Percentiles rank a stretch among this genome's conserved stretches.
Conservation (phyloP, 805 yeast species). For the Isabelozyma gotoi region DNA sequence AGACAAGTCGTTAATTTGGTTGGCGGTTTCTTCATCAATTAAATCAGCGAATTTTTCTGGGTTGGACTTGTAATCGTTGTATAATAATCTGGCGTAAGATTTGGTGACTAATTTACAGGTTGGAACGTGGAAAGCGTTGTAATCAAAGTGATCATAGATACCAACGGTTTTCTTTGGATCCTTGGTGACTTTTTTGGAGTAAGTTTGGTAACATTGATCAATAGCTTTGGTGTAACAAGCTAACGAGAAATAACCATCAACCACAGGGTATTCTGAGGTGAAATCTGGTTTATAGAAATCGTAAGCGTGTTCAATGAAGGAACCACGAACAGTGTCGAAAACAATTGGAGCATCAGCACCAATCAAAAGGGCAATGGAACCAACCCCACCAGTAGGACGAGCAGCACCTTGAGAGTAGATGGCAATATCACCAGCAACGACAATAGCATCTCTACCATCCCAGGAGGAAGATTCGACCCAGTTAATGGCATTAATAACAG, state of each 20-base stretch:
- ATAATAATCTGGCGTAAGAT: conserved; percentile 87
- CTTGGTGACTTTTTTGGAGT: conserved; percentile 67
- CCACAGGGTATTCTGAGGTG: conserved; percentile 93
- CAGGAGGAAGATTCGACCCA: conserved; percentile 95
- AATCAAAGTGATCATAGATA: conserved; percentile 72
- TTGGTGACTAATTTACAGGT: conserved; percentile 93
- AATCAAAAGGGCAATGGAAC: conserved; percentile 88
- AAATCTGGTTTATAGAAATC: conserved; percentile 98
- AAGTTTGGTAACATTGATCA: conserved; percentile 80
- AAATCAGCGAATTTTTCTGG: conserved; percentile 53
- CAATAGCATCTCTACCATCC: conserved; percentile 98
- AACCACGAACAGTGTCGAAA: conserved; percentile 84
- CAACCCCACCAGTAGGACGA: conserved; percentile 99
- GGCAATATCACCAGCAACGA: conserved; percentile 97
- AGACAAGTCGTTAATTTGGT: conserved; percentile 50
- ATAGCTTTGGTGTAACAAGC: conserved; percentile 92
- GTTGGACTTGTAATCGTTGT: conserved; percentile 79
- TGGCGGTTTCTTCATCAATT: conserved; percentile 50
- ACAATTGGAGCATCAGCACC: conserved; percentile 98
- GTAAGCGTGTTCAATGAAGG: conserved; percentile 94
- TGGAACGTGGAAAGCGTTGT: conserved; percentile 96
- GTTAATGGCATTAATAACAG: conserved; percentile 88
- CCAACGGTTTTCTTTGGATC: conserved; percentile 55
- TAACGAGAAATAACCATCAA: conserved; percentile 95
- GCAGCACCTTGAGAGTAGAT: conserved; percentile 96